Base-by-base conservation (phyloP, 2,329 filamentous ascomycete genomes). In the Chaetomium sp. region DNA sequence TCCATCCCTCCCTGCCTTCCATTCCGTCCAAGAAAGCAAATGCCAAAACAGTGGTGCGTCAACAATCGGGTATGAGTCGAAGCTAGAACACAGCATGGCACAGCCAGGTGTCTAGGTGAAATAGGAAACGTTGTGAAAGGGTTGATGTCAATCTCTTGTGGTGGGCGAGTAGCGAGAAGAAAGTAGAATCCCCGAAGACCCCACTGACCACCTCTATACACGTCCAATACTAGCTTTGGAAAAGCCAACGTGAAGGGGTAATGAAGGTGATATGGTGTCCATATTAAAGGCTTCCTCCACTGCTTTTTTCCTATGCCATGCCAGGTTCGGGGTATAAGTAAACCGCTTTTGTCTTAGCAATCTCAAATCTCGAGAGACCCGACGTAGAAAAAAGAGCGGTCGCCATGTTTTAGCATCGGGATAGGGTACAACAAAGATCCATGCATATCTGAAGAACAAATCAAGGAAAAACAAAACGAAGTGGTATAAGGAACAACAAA, bases 261-360 rank as follows among this genome's bases (percentile, higher is more conserved):
- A 56, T 27, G 31, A 50, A 62, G 21, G 45, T 47, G 60, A 59
- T 2, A 13, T 45, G 23, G 42, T 33, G 50, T 53, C 23, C 47
- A 59, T 61, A 69, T 68, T 65, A 67, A 64, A 65, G 33, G 51
- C 58, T 21, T 60, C 45, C 25, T 60, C 38, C 60, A 57, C 61
- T 60, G 53, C 27, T 27, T 66, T 67, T 67, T 66, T 63, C 63
- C 68, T 60, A 65, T 69, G 66, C 71, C 62, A 65, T 38, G 42
- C 56, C 47, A 51, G 38, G n/a, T 57, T 45, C 62, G 71, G 69
- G 75, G 76, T 78, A 79, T 79, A 72, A 77, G n/a, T 53, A 38
- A 45, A 74, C 72, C 56, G 57, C 55, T 55, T 49, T 56, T 49
- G 21, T 47, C 60, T 63, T 33, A 38, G 27, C 70, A 70, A 68